phyloP scores from a whole-genome alignment of 345 rosid species.

The Salix exigua region DNA sequence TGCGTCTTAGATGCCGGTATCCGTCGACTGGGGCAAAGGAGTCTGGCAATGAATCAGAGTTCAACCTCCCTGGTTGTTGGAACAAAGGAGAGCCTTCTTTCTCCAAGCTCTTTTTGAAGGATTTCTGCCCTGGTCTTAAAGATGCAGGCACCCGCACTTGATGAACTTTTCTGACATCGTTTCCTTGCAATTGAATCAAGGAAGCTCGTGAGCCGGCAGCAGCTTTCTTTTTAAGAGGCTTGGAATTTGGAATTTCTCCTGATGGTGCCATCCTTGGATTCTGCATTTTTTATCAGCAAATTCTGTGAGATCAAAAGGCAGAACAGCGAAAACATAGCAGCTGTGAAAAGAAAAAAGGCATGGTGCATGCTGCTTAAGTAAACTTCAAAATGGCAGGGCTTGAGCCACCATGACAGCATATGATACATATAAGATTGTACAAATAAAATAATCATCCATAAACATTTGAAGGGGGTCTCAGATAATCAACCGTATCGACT shows the following conservation, averaged over 20 bases:
- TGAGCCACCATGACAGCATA: no score
- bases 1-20: constrained; percentile 63
- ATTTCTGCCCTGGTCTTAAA: constrained; percentile 30
- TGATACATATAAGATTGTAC: neutral
- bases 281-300: constrained; percentile 42
- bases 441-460: neutral
- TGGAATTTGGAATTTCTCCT: constrained; percentile 38
- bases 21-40: constrained; percentile 57
- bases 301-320: constrained; percentile 4
- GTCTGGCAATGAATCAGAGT: constrained; percentile 64
- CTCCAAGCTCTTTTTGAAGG: constrained; percentile 41
- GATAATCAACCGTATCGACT: neutral
- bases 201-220: constrained; percentile 30
- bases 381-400: neutral
- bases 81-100: constrained; percentile 42
- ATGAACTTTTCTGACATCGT: constrained; percentile 23
- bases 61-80: constrained; percentile 56
- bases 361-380: neutral
- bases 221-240: constrained; percentile 46
- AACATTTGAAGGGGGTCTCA: neutral
- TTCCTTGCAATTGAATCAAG: constrained; percentile 33
- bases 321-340: neutral
- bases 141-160: constrained; percentile 26
- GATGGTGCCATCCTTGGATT: constrained; percentile 44
- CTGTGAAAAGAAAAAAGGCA: neutral